Percentiles rank a stretch among this genome's conserved stretches.
phyloP scores from a whole-genome alignment of 805 yeast genomes.

The Yamadazyma akitaensis region DNA sequence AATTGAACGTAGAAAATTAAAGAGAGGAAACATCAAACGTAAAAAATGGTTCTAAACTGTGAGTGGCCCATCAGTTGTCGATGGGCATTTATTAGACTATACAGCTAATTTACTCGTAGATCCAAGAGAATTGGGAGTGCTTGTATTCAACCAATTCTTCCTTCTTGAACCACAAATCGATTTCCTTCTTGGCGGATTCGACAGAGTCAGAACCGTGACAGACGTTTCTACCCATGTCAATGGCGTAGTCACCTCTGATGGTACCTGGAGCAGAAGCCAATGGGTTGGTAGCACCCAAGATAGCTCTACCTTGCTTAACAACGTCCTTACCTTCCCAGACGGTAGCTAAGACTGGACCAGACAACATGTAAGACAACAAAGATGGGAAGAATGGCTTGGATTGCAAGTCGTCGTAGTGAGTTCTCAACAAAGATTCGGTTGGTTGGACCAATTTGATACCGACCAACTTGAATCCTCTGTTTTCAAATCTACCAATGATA shows the following conservation, averaged over 20 bases:
- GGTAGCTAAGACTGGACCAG: slow-evolving; percentile 98
- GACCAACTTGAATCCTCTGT: slow-evolving; percentile 96
- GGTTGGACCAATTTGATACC: slow-evolving; percentile 91
- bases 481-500: slow-evolving; percentile 90
- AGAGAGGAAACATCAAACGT: background rate
- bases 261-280: slow-evolving; percentile 97
- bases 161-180: slow-evolving; percentile 94
- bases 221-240: slow-evolving; percentile 99
- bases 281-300: slow-evolving; percentile 99
- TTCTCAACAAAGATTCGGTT: slow-evolving; percentile 79
- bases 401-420: slow-evolving; percentile 95
- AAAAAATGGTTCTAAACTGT: background rate
- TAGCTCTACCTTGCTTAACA: slow-evolving; percentile 96
- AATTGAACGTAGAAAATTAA: background rate
- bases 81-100: background rate
- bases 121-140: slow-evolving; percentile 80
- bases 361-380: slow-evolving; percentile 90
- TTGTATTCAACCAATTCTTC: slow-evolving; percentile 94
- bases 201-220: slow-evolving; percentile 99
- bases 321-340: slow-evolving; percentile 99
- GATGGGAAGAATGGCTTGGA: slow-evolving; percentile 98
- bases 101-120: slow-evolving; percentile 70
- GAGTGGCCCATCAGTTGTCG: background rate
- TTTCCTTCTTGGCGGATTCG: slow-evolving; percentile 95
- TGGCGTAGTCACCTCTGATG: slow-evolving; percentile 98